These are phyloP conservation scores for Exophiala sideris DNA, from an alignment of 2,329 filamentous ascomycete species.

Conservation along the genomic window DNA sequence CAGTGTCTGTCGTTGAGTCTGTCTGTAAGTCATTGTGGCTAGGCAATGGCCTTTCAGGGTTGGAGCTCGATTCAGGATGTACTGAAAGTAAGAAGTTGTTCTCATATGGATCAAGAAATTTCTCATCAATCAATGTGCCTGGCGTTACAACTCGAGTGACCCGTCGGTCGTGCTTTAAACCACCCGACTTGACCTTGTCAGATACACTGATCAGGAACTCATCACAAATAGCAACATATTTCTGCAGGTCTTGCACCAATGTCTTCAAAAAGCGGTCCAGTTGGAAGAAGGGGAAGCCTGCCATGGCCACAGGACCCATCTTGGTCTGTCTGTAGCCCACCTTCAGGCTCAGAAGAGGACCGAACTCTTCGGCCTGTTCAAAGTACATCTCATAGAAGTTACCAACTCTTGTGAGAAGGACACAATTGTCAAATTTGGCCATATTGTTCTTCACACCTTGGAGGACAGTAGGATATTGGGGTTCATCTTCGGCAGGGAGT, in stretches of 20 bases:
- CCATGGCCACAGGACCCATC: slow-evolving; percentile 70
- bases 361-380: slow-evolving; percentile 87
- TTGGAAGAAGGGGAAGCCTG: slow-evolving; percentile 91
- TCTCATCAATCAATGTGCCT: slow-evolving; percentile 93
- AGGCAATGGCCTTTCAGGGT: slow-evolving; percentile 21
- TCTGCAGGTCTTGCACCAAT: slow-evolving; percentile 83
- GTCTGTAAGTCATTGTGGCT: slow-evolving; percentile 31
- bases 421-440: slow-evolving; percentile 83
- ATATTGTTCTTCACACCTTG: slow-evolving; percentile 86
- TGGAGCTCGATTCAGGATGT: slow-evolving; percentile 40
- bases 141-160: slow-evolving; percentile 89
- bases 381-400: slow-evolving; percentile 98
- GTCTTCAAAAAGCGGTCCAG: slow-evolving; percentile 89
- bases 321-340: slow-evolving; percentile 74
- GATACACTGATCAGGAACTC: slow-evolving; percentile 76
- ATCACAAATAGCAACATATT: slow-evolving; percentile 90
- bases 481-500: slow-evolving; percentile 45
- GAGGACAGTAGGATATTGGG: slow-evolving; percentile 79
- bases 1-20: slow-evolving; percentile 23
- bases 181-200: slow-evolving; percentile 69
- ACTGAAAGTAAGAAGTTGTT: slow-evolving; percentile 91
- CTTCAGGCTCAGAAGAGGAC: slow-evolving; percentile 82
- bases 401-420: slow-evolving; percentile 86
- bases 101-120: slow-evolving; percentile 89
- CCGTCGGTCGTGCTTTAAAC: slow-evolving; percentile 76